A percentile compares a stretch with the other conserved stretches of the same genome.
These are phyloP conservation scores for Nemania sp. DNA, from an alignment of 2,329 filamentous ascomycete genomes.

Conservation along the genomic window DNA sequence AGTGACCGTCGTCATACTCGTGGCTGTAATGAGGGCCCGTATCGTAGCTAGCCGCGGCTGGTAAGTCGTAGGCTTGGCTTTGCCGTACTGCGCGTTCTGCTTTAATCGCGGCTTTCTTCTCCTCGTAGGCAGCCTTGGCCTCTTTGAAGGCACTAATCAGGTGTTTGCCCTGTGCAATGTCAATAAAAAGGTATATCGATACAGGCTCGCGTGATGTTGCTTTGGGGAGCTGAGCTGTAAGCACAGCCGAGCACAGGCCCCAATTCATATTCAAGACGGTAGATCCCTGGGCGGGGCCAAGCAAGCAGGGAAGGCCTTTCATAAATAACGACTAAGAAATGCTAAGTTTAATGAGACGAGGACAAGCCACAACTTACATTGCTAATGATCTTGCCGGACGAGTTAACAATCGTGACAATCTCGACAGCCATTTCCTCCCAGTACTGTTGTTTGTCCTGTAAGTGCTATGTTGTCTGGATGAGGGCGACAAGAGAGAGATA, in stretches of 20 bases:
- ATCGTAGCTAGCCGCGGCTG: conserved; percentile 36
- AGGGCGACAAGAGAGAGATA: conserved; percentile 11
- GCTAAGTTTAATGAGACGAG: not conserved
- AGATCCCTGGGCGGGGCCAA: conserved; percentile 15
- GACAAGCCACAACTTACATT: conserved; percentile 35
- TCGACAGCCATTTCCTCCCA: conserved; percentile 35
- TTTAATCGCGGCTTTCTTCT: conserved; percentile 82
- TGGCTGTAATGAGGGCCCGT: conserved; percentile 33
- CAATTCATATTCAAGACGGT: not conserved
- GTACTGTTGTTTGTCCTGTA: conserved; percentile 11
- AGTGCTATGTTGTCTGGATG: conserved; percentile 11
- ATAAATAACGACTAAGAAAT: conserved; percentile 3
- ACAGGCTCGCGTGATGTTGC: conserved; percentile 10
- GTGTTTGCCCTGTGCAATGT: conserved; percentile 75
- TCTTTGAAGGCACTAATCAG: conserved; percentile 90
- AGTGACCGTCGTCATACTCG: conserved; percentile 32
- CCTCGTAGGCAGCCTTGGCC: conserved; percentile 82
- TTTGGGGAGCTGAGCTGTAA: conserved; percentile 7
- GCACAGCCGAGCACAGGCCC: not conserved
- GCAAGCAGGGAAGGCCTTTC: conserved; percentile 14
- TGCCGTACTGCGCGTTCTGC: conserved; percentile 64
- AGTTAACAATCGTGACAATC: conserved; percentile 40
- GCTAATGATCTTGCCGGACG: conserved; percentile 41
- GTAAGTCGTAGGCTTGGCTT: conserved; percentile 59
- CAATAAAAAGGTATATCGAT: conserved; percentile 6